These are phyloP conservation scores for Xylaria sp. DNA, from an alignment of 2,329 filamentous ascomycete species.

Conservation along the genomic window DNA sequence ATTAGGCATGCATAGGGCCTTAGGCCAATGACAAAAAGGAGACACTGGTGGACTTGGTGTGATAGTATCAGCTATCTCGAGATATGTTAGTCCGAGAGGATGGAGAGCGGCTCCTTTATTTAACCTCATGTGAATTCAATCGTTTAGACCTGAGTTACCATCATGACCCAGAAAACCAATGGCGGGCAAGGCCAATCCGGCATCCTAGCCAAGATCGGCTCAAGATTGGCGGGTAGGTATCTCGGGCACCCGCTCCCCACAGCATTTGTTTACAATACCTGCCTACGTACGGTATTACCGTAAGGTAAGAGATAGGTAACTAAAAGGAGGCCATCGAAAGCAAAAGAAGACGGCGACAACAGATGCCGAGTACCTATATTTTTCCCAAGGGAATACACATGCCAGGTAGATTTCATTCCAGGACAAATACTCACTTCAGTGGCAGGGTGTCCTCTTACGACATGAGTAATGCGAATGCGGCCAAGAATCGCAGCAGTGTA, in stretches of 20 bases:
- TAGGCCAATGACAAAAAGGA: too few relatives aligned
- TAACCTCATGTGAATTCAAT: neutral
- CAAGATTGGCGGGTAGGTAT: neutral
- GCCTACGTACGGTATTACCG: neutral
- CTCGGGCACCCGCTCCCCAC: neutral
- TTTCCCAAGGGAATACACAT: too few relatives aligned
- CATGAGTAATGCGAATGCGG: too few relatives aligned
- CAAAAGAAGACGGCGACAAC: too few relatives aligned
- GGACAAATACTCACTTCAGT: too few relatives aligned
- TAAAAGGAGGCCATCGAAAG: too few relatives aligned
- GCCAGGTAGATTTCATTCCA: too few relatives aligned
- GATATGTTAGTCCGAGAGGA: neutral
- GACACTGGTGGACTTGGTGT: neutral
- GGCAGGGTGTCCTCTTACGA: too few relatives aligned
- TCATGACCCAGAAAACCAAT: neutral
- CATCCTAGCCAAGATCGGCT: constrained; percentile 2
- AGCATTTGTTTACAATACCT: neutral
- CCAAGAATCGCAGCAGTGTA: too few relatives aligned
- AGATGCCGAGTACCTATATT: too few relatives aligned
- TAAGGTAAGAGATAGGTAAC: neutral
- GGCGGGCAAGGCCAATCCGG: neutral
- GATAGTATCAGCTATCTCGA: neutral
- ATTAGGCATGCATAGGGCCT: too few relatives aligned
- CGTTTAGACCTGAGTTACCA: neutral
- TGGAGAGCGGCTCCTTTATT: neutral